Conservation (phyloP, 257 asterid species). For the Plantago ovata region DNA sequence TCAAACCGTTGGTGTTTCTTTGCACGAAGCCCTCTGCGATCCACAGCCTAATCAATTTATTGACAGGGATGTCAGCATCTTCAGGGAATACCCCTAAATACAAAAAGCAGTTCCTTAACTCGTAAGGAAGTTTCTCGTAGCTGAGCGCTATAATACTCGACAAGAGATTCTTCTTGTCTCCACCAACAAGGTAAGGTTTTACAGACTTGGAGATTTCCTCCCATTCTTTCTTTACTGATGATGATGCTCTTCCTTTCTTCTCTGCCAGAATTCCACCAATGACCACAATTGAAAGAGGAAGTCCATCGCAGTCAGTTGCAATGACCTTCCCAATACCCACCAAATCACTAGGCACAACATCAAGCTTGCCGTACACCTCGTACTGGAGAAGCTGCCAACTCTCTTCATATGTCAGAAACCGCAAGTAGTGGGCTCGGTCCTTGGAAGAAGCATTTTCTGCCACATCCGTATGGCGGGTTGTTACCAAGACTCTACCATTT, state of each 20-base stretch:
- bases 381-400: slow-evolving; percentile 4
- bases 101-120: too few relatives aligned
- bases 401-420: background rate
- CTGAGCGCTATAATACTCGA: background rate
- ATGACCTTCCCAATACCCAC: background rate
- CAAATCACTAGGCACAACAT: background rate
- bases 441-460: background rate
- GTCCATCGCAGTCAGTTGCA: background rate
- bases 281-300: background rate
- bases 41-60: background rate
- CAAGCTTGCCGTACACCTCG: slow-evolving; percentile 3
- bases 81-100: background rate
- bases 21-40: background rate
- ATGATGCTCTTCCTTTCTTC: background rate
- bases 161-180: background rate
- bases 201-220: background rate
- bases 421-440: background rate
- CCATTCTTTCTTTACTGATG: background rate
- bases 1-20: background rate
- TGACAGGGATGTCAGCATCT: background rate
- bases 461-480: background rate
- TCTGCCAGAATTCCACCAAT: background rate
- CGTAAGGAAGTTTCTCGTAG: background rate
- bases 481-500: background rate
- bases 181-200: background rate